Evolutionary conservation across 345 rosid genomes (phyloP).

Genomic region (Acer yangbiense): DNA sequence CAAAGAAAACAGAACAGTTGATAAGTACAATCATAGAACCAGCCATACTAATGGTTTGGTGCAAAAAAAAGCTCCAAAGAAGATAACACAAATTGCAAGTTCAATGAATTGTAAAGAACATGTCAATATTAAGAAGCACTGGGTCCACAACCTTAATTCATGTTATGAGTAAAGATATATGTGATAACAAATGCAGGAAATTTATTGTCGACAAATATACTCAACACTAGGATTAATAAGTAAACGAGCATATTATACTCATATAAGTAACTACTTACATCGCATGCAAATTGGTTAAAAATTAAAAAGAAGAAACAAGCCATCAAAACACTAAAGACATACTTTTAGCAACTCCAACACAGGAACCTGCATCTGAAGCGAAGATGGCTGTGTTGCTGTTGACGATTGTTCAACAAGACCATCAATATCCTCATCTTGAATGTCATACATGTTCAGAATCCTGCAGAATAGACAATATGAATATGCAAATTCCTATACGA

Average conservation of each 20-base stretch:
- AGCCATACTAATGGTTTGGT: neutral
- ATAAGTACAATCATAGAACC: neutral
- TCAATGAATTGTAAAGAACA: neutral
- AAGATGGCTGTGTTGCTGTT: conserved; percentile 46
- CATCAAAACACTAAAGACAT: conserved; percentile 24
- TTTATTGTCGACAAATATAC: neutral
- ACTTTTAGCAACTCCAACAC: conserved; percentile 86
- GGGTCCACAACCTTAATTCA: neutral
- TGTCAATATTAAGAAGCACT: neutral
- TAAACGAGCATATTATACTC: conserved; percentile 3
- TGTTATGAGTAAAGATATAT: neutral
- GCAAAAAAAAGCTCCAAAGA: neutral
- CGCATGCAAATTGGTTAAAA: neutral
- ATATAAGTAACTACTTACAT: neutral
- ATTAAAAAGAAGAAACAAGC: conserved; percentile 17
- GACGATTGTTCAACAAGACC: conserved; percentile 58
- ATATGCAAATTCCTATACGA: conserved; percentile 4
- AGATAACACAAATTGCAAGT: conserved; percentile 3
- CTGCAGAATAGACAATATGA: conserved; percentile 39
- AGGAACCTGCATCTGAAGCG: conserved; percentile 80
- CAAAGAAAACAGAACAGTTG: neutral
- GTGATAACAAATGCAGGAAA: neutral
- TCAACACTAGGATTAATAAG: neutral
- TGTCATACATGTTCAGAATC: conserved; percentile 81
- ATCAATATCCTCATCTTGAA: conserved; percentile 79